Percentiles rank a stretch among this genome's conserved stretches.
Evolutionary conservation across 345 rosid species (phyloP).

Genomic region (Chamaenerion angustifolium): DNA sequence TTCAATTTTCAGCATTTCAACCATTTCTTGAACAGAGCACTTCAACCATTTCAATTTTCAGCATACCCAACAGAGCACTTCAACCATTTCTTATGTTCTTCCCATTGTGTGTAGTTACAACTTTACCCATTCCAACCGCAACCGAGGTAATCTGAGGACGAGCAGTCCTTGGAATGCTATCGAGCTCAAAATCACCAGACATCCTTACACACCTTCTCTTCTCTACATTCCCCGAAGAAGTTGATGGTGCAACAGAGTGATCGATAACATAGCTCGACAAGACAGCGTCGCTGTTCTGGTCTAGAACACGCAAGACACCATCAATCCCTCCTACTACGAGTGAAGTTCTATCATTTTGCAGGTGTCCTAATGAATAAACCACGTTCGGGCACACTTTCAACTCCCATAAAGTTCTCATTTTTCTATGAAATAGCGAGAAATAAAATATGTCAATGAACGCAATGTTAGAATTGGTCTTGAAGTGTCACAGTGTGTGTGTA

Average conservation of each 20-base stretch:
- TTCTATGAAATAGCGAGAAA: slow-evolving; percentile 42
- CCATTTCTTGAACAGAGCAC: no score
- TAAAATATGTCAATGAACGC: neutral
- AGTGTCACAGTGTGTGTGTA: slow-evolving; percentile 15
- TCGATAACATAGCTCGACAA: slow-evolving; percentile 39
- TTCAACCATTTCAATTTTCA: no score
- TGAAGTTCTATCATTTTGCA: slow-evolving; percentile 33
- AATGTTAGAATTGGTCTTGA: no score
- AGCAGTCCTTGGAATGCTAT: slow-evolving; percentile 32
- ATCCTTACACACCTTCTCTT: slow-evolving; percentile 40
- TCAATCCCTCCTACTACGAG: slow-evolving; percentile 80
- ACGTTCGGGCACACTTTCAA: slow-evolving; percentile 65
- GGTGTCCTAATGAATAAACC: slow-evolving; percentile 53
- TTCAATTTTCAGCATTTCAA: no score
- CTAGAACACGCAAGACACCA: slow-evolving; percentile 56
- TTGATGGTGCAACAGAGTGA: slow-evolving; percentile 9
- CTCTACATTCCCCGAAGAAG: slow-evolving; percentile 17
- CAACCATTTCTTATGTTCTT: slow-evolving; percentile 51
- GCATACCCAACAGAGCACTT: no score
- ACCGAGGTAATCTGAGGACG: slow-evolving; percentile 66
- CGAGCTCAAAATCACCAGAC: slow-evolving; percentile 18
- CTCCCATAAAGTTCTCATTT: slow-evolving; percentile 62
- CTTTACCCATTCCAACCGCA: slow-evolving; percentile 76
- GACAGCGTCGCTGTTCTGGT: slow-evolving; percentile 53
- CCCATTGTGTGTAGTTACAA: slow-evolving; percentile 54